phyloP scores from a whole-genome alignment of 106 monocot species.

The Phalaenopsis equestris region DNA sequence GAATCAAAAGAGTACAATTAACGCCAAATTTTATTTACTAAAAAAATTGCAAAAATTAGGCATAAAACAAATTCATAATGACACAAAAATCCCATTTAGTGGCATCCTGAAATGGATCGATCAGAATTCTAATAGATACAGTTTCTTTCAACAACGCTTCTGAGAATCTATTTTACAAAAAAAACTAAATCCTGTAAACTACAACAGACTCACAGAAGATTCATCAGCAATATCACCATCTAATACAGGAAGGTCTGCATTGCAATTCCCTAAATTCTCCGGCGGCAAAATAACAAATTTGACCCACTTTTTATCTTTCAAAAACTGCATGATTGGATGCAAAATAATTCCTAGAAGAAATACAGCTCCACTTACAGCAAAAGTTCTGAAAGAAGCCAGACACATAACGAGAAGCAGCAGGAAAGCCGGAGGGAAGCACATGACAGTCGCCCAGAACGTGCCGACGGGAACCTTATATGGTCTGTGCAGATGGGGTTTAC shows the following conservation, averaged over 20 bases:
- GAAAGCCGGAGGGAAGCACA: slow-evolving; percentile 55
- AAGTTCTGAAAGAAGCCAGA: slow-evolving; percentile 63
- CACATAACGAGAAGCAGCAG: slow-evolving; percentile 74
- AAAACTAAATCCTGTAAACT: neutral
- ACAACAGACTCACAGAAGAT: slow-evolving; percentile 29
- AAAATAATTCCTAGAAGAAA: slow-evolving; percentile 44
- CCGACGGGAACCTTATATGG: slow-evolving; percentile 60
- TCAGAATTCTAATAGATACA: too few relatives aligned
- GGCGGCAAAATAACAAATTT: slow-evolving; percentile 20
- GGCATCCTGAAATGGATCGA: too few relatives aligned
- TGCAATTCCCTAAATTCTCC: neutral
- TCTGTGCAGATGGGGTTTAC: slow-evolving; percentile 60
- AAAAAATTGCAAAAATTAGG: too few relatives aligned
- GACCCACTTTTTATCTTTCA: slow-evolving; percentile 44
- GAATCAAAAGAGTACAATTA: too few relatives aligned
- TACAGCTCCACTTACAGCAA: slow-evolving; percentile 45
- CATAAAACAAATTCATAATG: too few relatives aligned
- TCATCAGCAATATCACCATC: slow-evolving; percentile 27
- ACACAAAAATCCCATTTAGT: too few relatives aligned
- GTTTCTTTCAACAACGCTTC: too few relatives aligned
- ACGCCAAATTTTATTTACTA: too few relatives aligned
- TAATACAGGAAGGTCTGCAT: slow-evolving; percentile 1
- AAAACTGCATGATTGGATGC: slow-evolving; percentile 37
- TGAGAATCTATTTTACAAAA: too few relatives aligned
- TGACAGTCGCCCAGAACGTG: slow-evolving; percentile 29